Conservation (phyloP, 805 yeast genomes). For the Huiozyma sinensis region DNA sequence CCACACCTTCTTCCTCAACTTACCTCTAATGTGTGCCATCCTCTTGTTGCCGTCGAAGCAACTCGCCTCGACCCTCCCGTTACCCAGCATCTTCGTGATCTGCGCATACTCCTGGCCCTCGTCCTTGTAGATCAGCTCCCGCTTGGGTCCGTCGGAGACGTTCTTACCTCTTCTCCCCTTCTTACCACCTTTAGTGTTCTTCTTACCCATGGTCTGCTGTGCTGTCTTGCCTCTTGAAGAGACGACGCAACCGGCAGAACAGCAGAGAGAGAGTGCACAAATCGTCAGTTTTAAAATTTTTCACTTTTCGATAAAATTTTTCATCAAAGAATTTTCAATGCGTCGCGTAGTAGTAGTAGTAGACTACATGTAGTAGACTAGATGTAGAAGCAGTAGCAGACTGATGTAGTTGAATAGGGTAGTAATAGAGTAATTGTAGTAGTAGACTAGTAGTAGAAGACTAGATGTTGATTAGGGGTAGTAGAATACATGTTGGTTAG, state of each 20-base stretch:
- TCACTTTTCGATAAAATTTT: not conserved
- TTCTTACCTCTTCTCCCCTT: slow-evolving; percentile 97
- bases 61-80: slow-evolving; percentile 89
- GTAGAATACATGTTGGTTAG: too few relatives aligned
- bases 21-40: slow-evolving; percentile 97
- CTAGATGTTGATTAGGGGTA: too few relatives aligned
- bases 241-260: too few relatives aligned
- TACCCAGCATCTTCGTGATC: slow-evolving; percentile 95
- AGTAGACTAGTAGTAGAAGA: too few relatives aligned
- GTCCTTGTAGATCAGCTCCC: slow-evolving; percentile 84
- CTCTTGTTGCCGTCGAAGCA: slow-evolving; percentile 93
- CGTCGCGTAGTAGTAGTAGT: too few relatives aligned
- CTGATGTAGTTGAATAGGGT: too few relatives aligned
- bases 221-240: not conserved
- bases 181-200: slow-evolving; percentile 60
- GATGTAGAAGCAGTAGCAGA: too few relatives aligned
- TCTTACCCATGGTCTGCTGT: slow-evolving; percentile 25
- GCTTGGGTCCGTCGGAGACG: slow-evolving; percentile 79
- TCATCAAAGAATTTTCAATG: too few relatives aligned
- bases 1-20: slow-evolving; percentile 99
- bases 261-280: not conserved
- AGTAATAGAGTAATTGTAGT: too few relatives aligned
- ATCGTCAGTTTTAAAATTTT: slow-evolving; percentile 1
- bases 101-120: slow-evolving; percentile 99
- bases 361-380: too few relatives aligned